phyloP scores from a whole-genome alignment of 495 filamentous ascomycete species.

The Penicillium riverlandense region DNA sequence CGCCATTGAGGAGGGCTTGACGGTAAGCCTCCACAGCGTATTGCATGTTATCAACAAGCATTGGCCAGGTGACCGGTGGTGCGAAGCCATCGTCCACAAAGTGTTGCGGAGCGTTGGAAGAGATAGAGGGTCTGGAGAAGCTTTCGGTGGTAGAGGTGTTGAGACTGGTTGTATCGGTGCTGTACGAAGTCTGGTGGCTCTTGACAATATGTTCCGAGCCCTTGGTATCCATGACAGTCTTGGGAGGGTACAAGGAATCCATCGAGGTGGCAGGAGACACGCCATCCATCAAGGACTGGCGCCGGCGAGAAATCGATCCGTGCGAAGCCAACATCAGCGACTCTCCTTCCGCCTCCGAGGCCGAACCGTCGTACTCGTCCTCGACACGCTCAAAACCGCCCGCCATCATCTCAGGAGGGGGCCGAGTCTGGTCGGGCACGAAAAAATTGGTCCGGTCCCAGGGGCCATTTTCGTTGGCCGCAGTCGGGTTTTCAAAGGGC shows the following conservation, averaged over 20 bases:
- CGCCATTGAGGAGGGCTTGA: constrained; percentile 69
- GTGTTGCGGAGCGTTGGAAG: constrained; percentile 61
- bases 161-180: constrained; percentile 18
- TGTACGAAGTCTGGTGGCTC: constrained; percentile 18
- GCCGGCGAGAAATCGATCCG: constrained; percentile 49
- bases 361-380: constrained; percentile 76
- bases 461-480: constrained; percentile 74
- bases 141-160: constrained; percentile 30
- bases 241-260: constrained; percentile 67
- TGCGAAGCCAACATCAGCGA: constrained; percentile 55
- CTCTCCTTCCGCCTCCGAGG: constrained; percentile 76
- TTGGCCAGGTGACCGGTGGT: constrained; percentile 75
- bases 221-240: constrained; percentile 9
- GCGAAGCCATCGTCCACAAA: constrained; percentile 80
- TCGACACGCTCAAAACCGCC: constrained; percentile 76
- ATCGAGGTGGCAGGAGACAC: constrained; percentile 87
- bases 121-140: constrained; percentile 40
- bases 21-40: constrained; percentile 80
- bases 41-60: constrained; percentile 85
- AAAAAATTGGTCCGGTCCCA: constrained; percentile 80
- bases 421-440: constrained; percentile 82
- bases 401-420: constrained; percentile 88
- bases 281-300: constrained; percentile 63
- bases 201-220: constrained; percentile 13
- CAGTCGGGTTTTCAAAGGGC: constrained; percentile 82